These are phyloP conservation scores for Crithidia fasciculata DNA, from an alignment of 208 protist species.

Conservation along the genomic window DNA sequence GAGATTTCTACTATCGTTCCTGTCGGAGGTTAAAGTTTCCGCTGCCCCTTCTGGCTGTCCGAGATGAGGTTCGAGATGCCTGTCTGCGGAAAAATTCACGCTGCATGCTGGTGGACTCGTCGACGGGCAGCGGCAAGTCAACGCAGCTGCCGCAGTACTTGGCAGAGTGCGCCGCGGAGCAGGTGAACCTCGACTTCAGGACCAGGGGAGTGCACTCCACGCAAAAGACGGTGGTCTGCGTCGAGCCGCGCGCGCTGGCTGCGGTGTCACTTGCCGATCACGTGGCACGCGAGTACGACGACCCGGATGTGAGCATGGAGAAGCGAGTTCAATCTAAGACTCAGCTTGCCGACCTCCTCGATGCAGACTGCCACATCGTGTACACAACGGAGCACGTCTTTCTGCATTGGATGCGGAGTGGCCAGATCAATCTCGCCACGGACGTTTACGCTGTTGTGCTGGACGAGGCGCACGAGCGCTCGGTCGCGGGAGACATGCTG, in stretches of 20 bases:
- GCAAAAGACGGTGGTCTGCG: conserved; percentile 64
- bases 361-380: conserved; percentile 16
- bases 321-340: neutral
- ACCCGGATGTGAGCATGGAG: neutral
- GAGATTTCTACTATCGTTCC: neutral
- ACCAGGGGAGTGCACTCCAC: neutral
- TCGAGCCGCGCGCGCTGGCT: conserved; percentile 97
- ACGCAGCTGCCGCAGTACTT: conserved; percentile 93
- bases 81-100: neutral
- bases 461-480: conserved; percentile 99
- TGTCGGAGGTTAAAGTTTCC: neutral
- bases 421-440: neutral
- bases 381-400: conserved; percentile 25
- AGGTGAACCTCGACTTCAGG: conserved; percentile 6
- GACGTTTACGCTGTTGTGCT: conserved; percentile 95
- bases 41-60: conserved; percentile 6
- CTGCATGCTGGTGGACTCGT: conserved; percentile 13
- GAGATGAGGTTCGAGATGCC: conserved; percentile 4
- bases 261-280: conserved; percentile 96
- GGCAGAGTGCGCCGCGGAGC: conserved; percentile 38
- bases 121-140: conserved; percentile 92
- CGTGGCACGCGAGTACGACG: conserved; percentile 95
- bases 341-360: too few relatives aligned
- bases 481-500: conserved; percentile 96
- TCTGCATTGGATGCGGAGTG: neutral